A percentile compares a stretch with the other conserved stretches of the same genome.
Conservation (phyloP, 495 filamentous ascomycete species). For the Rostrohypoxylon terebratum region DNA sequence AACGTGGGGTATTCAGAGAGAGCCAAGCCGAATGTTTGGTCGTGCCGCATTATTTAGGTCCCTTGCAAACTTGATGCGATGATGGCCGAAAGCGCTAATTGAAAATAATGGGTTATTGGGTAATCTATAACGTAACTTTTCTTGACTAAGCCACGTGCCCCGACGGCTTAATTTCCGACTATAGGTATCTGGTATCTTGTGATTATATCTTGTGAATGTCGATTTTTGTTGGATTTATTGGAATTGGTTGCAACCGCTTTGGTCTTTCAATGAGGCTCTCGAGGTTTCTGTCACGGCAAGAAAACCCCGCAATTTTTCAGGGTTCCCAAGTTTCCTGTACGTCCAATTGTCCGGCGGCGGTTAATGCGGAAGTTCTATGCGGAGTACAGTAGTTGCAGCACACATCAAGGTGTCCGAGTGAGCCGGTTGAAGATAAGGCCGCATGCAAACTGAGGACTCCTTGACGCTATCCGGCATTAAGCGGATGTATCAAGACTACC, state of each 20-base stretch:
- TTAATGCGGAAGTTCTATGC: constrained; percentile 23
- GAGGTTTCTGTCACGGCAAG: constrained; percentile 7
- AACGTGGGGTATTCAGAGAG: constrained; percentile 38
- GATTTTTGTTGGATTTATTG: neutral
- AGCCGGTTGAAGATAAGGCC: constrained; percentile 4
- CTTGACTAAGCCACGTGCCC: constrained; percentile 22
- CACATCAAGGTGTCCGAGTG: neutral
- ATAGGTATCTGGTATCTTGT: too few relatives aligned
- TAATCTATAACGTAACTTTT: constrained; percentile 42
- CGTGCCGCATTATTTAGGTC: constrained; percentile 7
- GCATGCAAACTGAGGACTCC: neutral
- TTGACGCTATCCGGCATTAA: constrained; percentile 8
- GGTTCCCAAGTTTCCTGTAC: neutral
- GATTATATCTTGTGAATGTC: neutral
- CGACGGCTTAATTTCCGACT: constrained; percentile 15
- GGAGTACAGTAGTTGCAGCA: constrained; percentile 1
- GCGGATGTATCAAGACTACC: neutral
- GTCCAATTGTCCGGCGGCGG: constrained; percentile 17
- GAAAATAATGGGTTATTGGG: constrained; percentile 21
- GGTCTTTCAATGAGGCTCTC: neutral
- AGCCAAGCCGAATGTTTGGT: constrained; percentile 24
- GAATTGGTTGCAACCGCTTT: neutral
- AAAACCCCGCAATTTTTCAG: constrained; percentile 22
- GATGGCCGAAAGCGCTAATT: constrained; percentile 41
- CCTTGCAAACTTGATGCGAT: constrained; percentile 28